A percentile compares a stretch with the other conserved stretches of the same genome.
phyloP scores from a whole-genome alignment of 106 monocot genomes.

The Platanthera guangdongensis region DNA sequence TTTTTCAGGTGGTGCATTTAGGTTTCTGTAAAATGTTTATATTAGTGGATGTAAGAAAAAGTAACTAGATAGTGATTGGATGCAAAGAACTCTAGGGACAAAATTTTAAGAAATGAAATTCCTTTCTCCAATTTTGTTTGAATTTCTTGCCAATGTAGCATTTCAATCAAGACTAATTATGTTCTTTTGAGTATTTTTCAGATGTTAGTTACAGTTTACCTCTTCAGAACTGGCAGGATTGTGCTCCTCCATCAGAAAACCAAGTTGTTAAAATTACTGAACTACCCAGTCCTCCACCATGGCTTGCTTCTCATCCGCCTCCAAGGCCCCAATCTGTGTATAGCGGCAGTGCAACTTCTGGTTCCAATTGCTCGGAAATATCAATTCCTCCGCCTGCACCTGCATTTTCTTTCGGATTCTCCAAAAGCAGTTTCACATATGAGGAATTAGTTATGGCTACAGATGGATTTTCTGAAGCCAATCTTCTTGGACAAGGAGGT shows the following conservation, averaged over 20 bases:
- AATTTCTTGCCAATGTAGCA: not conserved
- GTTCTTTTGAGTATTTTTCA: not conserved
- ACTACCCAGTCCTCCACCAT: conserved; percentile 2
- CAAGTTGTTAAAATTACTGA: not conserved
- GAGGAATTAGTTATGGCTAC: conserved; percentile 39
- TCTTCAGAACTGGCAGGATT: not conserved
- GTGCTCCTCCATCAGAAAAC: not conserved
- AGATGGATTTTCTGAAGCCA: conserved; percentile 46
- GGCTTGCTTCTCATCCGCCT: conserved; percentile 7
- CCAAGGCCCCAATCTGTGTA: not conserved
- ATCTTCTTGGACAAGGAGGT: conserved; percentile 55
- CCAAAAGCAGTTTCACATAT: conserved; percentile 25
- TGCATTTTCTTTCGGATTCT: conserved; percentile 1
- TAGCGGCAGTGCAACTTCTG: not conserved
- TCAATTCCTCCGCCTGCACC: conserved; percentile 10
- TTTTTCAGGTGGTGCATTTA: too few species aligned
- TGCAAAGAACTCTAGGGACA: too few species aligned
- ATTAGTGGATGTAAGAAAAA: too few species aligned
- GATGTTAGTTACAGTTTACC: not conserved
- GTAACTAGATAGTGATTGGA: too few species aligned
- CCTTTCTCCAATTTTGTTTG: not conserved
- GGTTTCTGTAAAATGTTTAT: too few species aligned
- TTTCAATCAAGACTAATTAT: not conserved
- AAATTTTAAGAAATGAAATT: too few species aligned
- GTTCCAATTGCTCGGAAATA: conserved; percentile 10